Base-by-base conservation (phyloP, 2,329 filamentous ascomycete species). In the Arthrobotrys iridis region DNA sequence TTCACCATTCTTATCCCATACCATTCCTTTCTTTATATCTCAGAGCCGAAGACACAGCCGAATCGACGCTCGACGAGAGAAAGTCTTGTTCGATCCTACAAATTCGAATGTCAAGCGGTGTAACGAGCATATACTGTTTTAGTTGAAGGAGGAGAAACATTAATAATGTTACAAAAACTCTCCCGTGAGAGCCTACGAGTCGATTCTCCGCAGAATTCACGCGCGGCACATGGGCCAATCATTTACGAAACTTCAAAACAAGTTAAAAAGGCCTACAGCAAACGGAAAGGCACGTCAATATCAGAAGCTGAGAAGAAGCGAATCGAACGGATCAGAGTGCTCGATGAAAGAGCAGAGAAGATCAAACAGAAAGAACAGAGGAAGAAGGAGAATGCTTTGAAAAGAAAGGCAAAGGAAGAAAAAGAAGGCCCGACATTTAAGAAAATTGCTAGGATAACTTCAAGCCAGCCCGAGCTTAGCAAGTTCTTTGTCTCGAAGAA, bases 241-340 rank as follows among this genome's bases (percentile, higher is more conserved):
- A 41, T 75, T n/a, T 75, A 75, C 22, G 71, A 75, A 15, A 75
- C 72, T 11, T 70, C 72, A 3, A 76, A 62, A 24, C 72, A 71
- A 26, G 64, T 66, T 13, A 76, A 76, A 28, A 76, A 76, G 28
- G 72, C 64, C 6, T 76, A 70, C 52, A 66, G 26, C 22, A 63
- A 55, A 37, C 45, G 52, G 18, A 67, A 67, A 24, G 52, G 58
- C 2, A 20, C 58, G 4, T 13, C 15, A 1, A 66, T 76, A 46
- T 76, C 72, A 1, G 72, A 65, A n/a, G 65, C 72, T 6, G 72
- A 76, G 20, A 45, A 46, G 11, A 52, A 55, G 30, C 58, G 72
- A 8, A 67, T 76, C 6, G 66, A 76, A 3, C 40, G 72, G 11
- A 40, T 71, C 30, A 66, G 59, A 11, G 65, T 65, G 0, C 65